A percentile compares a stretch with the other conserved stretches of the same genome.
These are phyloP conservation scores for Eucalyptus melliodora DNA, from an alignment of 345 rosid genomes.

Conservation along the genomic window DNA sequence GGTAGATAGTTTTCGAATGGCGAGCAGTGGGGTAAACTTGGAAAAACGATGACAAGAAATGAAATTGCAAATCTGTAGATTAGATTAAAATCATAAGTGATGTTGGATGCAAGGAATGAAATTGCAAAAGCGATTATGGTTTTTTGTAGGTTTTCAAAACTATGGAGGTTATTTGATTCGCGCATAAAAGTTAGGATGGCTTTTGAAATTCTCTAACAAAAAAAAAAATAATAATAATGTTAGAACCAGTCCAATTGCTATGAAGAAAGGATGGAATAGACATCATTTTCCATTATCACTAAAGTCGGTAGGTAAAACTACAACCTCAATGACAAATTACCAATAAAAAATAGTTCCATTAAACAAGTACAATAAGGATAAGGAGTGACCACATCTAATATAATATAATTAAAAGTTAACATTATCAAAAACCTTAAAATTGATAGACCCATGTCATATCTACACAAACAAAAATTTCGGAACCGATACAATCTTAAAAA, in stretches of 20 bases:
- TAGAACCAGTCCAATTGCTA: background rate
- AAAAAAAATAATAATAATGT: no score
- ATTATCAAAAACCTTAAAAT: background rate
- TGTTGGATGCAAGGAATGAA: background rate
- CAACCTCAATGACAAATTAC: background rate
- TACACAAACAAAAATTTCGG: background rate
- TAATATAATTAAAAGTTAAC: background rate
- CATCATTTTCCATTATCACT: background rate
- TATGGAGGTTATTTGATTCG: background rate
- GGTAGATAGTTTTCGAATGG: background rate
- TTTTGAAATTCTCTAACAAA: background rate
- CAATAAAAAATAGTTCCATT: background rate
- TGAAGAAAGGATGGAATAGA: background rate
- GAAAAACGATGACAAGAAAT: background rate
- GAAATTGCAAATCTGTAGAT: background rate
- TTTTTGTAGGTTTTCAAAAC: background rate
- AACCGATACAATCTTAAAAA: background rate
- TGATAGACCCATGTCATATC: background rate
- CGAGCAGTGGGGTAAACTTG: background rate
- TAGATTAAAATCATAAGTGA: background rate
- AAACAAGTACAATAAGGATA: background rate
- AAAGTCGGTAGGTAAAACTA: background rate
- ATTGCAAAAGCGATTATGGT: background rate
- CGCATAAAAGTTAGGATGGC: background rate
- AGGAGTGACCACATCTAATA: background rate